These are phyloP conservation scores for Neostapfia colusana DNA, from an alignment of 176 grass and related monocot genomes.

Conservation along the genomic window DNA sequence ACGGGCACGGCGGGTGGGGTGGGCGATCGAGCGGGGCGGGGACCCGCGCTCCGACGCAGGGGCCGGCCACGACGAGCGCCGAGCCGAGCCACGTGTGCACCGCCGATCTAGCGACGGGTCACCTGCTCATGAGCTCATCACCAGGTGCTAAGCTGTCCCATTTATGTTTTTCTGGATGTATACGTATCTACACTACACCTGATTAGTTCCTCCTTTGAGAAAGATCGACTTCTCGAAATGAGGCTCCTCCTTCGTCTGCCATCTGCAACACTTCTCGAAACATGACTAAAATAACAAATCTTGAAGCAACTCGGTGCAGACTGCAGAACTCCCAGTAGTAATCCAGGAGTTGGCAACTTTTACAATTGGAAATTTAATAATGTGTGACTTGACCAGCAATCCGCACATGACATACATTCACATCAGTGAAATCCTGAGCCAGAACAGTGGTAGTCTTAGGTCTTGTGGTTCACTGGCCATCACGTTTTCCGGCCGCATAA, in stretches of 20 bases:
- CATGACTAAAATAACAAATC: no score
- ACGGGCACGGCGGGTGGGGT: not conserved
- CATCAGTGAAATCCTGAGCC: not conserved
- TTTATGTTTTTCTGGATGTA: not conserved
- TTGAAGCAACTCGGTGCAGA: no score
- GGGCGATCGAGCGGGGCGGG: not conserved
- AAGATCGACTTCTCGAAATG: no score
- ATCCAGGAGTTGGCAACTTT: no score
- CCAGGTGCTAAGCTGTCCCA: not conserved
- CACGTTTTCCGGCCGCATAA: not conserved
- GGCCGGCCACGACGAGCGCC: not conserved
- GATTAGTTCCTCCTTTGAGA: not conserved
- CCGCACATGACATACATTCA: not conserved
- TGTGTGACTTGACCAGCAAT: not conserved
- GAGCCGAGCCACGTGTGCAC: not conserved
- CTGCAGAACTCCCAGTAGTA: no score
- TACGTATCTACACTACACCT: not conserved
- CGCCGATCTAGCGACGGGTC: not conserved
- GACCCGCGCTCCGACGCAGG: slow-evolving; percentile 12
- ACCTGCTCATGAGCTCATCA: not conserved
- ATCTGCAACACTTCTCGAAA: no score
- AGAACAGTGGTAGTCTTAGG: not conserved
- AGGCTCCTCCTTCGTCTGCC: no score
- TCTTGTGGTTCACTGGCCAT: not conserved
- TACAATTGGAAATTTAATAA: no score